Base-by-base conservation (phyloP, 768 basidiomycete species). In the Chalciporus pseudorubinellus region DNA sequence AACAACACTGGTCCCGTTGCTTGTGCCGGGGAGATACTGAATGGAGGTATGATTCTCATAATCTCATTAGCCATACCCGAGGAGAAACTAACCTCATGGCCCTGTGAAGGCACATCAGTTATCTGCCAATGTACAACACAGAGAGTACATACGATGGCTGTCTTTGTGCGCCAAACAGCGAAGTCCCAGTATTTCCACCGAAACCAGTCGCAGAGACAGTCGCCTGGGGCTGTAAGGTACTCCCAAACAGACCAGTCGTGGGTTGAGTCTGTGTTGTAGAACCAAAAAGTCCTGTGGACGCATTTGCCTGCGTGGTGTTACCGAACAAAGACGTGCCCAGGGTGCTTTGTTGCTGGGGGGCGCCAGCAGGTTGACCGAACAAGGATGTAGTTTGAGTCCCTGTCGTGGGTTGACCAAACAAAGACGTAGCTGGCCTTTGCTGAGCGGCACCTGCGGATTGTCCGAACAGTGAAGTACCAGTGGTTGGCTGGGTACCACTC, bases 261-360 rank as follows among this genome's bases (percentile, higher is more conserved):
- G 59, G 60, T 43, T 68, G 68, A 1, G 49, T 40, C 50, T 62
- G 65, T 18, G 59, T 19, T 5, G 52, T 45, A 3, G 56, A 46
- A 26, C 62, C 55, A 13, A 67, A 67, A 10, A 59, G 48, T 39
- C 62, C 48, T 19, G 53, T 42, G 10, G 36, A 26, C 26, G 53
- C 22, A 58, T n/a, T 51, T 8, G 60, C 51, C 33, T 62, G 62
- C 4, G 50, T 13, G n/a, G 57, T 48, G 11, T 42, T 36, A 28
- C 63, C 56, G 39, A 76, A 76, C 16, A 72, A 29, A 7, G 69
- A 55, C 14, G 59, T 59, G 26, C 73, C 73, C 44, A 70, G 65
- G 21, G 71, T 48, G 20, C 10, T 50, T 39, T 59, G 63, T 24
- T 63, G 67, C 48, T 65, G 65, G 16, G 52, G 45, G 11, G 34